Conservation (phyloP, 2,329 filamentous ascomycete species). For the Lachnellula willkommii region DNA sequence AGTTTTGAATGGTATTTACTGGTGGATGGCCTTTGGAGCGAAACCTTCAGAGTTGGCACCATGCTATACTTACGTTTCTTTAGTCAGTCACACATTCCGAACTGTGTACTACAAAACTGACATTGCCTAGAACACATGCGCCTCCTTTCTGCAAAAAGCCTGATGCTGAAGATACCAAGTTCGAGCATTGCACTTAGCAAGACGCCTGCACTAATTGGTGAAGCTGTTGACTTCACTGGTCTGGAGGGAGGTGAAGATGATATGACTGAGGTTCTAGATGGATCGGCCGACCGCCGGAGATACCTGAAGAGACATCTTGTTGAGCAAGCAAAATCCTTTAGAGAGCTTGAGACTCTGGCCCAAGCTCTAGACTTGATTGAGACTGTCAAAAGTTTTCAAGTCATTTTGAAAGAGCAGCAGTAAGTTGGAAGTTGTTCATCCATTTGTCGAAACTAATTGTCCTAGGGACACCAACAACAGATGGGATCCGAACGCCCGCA, state of each 20-base stretch:
- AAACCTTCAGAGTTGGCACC: conserved; percentile 63
- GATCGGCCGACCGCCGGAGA: conserved; percentile 32
- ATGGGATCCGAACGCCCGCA: conserved; percentile 46
- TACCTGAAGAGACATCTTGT: conserved; percentile 34
- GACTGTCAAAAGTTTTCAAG: conserved; percentile 42
- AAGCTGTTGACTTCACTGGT: conserved; percentile 33
- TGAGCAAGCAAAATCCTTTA: conserved; percentile 55
- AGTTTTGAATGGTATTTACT: conserved; percentile 81
- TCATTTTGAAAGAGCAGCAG: conserved; percentile 17
- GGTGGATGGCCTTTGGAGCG: conserved; percentile 65
- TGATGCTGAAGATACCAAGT: conserved; percentile 46
- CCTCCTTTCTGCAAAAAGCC: conserved; percentile 49
- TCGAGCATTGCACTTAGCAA: conserved; percentile 34
- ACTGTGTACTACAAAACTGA: conserved; percentile 10
- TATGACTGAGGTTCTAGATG: conserved; percentile 30
- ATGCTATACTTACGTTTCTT: conserved; percentile 79
- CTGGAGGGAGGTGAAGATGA: conserved; percentile 26
- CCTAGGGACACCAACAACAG: neutral
- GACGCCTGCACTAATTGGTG: conserved; percentile 36
- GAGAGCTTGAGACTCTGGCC: conserved; percentile 64
- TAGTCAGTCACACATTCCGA: conserved; percentile 50
- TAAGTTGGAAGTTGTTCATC: conserved; percentile 10
- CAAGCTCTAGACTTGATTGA: conserved; percentile 63
- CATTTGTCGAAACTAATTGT: neutral
- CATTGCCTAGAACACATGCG: conserved; percentile 34